phyloP scores from a whole-genome alignment of 805 yeast species.

The Yarrowia deformans region DNA sequence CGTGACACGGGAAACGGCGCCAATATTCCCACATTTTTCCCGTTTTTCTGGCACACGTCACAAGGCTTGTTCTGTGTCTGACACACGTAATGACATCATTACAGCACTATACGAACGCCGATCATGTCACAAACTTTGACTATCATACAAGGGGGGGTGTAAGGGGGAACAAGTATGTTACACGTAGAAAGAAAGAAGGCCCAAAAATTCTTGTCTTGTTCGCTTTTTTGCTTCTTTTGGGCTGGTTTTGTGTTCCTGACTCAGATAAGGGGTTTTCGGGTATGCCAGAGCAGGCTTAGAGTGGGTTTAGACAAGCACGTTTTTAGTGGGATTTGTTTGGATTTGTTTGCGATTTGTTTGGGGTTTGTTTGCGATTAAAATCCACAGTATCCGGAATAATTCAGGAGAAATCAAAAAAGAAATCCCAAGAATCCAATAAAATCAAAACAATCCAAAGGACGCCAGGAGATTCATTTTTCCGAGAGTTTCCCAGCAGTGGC shows the following conservation, averaged over 20 bases:
- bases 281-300: not conserved
- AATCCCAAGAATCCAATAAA: no score
- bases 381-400: no score
- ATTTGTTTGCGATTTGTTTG: not conserved
- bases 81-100: slow-evolving; percentile 7
- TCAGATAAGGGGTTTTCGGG: slow-evolving; percentile 5
- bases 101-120: slow-evolving; percentile 21
- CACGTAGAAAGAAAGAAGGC: not conserved
- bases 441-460: no score
- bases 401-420: not conserved
- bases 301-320: not conserved
- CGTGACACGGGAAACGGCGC: not conserved
- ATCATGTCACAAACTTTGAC: slow-evolving; percentile 15
- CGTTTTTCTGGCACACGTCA: not conserved
- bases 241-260: slow-evolving; percentile 3
- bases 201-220: not conserved
- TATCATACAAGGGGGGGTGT: slow-evolving; percentile 8
- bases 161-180: slow-evolving; percentile 16
- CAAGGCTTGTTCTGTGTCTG: not conserved
- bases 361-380: no score
- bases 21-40: not conserved
- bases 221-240: not conserved
- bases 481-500: no score
- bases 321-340: not conserved
- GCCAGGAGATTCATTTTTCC: no score